Base-by-base conservation (phyloP, 2,329 filamentous ascomycete species). In the Microdochium bolleyi region DNA sequence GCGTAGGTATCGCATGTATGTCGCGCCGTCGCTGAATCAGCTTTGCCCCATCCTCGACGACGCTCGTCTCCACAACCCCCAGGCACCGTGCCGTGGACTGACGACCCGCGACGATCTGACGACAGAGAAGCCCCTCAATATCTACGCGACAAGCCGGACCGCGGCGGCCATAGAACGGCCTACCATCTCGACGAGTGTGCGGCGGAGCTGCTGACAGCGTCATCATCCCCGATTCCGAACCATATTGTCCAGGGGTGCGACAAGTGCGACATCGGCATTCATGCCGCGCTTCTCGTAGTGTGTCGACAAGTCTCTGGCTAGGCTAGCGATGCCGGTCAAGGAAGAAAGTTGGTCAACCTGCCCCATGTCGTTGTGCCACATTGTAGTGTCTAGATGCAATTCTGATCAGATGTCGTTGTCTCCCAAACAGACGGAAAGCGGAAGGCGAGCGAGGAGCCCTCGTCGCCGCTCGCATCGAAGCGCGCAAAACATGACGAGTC, bases 381-480 rank as follows among this genome's bases (percentile, higher is more conserved):
- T 22, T 32, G 27, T 22, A 46, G 48, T 52, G 11, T 46, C 52
- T 21, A 30, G 48, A n/a, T 32, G 27, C 38, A 30, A 24, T 49
- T 51, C 52, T 50, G 37, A 27, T 41, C 55, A 60, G 27, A 57
- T 30, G 34, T 21, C 48, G 3, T 32, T 2, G 48, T 24, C 37
- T 49, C 41, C 37, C 22, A 24, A 24, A 53, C 55, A 80, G 79
- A 73, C 61, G 75, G 70, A 41, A 92, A 92, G 76, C 85, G 88
- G 68, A 91, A 91, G 70, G 87, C 87, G 3, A 76, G 74, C 50
- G 82, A 87, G 59, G 84, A 87, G 57, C 79, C 82, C 48, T 72
- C 77, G 52, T 84, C 82, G 51, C 77, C 81, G 21, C 77, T 78
- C 49, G 79, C 82, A 50, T 69, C 76, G 19, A 92, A 92, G 70